These are phyloP conservation scores for Suaeda aralocaspica DNA, from an alignment of 148 eudicot genomes.

Conservation along the genomic window DNA sequence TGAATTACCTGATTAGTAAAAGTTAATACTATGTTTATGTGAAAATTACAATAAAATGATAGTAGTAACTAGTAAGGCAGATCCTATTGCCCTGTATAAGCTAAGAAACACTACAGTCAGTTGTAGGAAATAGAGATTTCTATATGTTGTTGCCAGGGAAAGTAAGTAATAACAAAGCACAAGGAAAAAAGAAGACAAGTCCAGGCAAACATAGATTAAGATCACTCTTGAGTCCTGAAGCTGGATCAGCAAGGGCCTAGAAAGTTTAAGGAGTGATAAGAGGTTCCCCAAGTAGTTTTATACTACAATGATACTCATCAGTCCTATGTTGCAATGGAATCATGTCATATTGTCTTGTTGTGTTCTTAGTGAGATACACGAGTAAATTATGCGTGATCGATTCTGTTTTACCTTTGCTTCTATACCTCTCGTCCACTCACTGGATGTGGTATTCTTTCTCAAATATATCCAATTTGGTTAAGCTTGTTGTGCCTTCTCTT, in stretches of 20 bases:
- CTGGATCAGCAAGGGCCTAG: not conserved
- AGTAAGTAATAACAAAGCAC: not conserved
- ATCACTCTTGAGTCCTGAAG: not conserved
- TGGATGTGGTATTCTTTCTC: not conserved
- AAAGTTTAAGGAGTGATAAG: not conserved
- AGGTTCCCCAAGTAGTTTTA: not conserved
- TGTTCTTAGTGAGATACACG: conserved; percentile 1
- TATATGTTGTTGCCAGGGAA: not conserved
- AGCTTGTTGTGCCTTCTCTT: conserved; percentile 5
- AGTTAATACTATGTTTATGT: too few relatives aligned
- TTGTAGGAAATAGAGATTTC: not conserved
- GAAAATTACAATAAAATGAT: too few relatives aligned
- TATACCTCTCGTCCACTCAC: not conserved
- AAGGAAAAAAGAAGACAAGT: not conserved
- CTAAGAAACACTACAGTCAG: not conserved
- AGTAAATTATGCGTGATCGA: not conserved
- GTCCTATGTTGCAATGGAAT: not conserved
- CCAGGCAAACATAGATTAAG: not conserved
- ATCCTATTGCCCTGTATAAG: not conserved
- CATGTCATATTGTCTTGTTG: not conserved
- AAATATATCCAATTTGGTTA: not conserved
- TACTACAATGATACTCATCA: not conserved
- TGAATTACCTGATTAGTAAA: too few relatives aligned
- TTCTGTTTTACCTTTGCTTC: not conserved
- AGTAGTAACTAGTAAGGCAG: not conserved